These are phyloP conservation scores for Amanita muscaria DNA, from an alignment of 768 basidiomycete genomes.

Conservation along the genomic window DNA sequence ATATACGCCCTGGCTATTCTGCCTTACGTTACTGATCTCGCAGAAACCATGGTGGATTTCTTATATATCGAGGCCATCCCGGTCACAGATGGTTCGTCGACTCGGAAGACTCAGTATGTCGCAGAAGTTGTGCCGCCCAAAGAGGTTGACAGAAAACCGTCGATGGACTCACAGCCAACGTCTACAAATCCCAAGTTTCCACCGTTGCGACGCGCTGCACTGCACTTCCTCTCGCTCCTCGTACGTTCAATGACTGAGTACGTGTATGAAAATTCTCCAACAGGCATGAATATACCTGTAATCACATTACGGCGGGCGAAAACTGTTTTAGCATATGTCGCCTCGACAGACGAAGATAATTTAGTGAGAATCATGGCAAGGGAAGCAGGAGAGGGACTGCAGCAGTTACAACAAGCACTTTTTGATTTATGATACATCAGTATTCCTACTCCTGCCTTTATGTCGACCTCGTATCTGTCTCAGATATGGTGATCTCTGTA, in stretches of 20 bases:
- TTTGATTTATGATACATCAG: slow-evolving; percentile 25
- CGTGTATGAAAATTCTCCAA: slow-evolving; percentile 34
- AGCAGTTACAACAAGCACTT: slow-evolving; percentile 39
- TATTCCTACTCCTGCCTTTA: slow-evolving; percentile 1
- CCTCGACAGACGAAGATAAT: slow-evolving; percentile 61
- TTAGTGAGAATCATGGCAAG: slow-evolving; percentile 69
- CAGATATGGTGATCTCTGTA: slow-evolving; percentile 52
- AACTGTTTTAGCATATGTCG: slow-evolving; percentile 60
- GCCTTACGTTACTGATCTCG: slow-evolving; percentile 53
- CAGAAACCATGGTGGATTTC: slow-evolving; percentile 66
- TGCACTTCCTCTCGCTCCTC: slow-evolving; percentile 72
- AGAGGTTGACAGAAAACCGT: slow-evolving; percentile 16
- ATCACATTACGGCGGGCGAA: slow-evolving; percentile 39
- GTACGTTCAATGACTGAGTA: slow-evolving; percentile 51
- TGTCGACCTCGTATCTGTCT: slow-evolving; percentile 93
- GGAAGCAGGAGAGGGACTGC: slow-evolving; percentile 51
- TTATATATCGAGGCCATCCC: slow-evolving; percentile 54
- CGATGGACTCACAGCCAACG: slow-evolving; percentile 51
- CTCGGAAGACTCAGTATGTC: not conserved
- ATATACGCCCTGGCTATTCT: slow-evolving; percentile 55
- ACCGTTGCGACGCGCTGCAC: slow-evolving; percentile 72
- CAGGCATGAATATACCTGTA: slow-evolving; percentile 23
- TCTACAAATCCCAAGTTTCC: slow-evolving; percentile 59
- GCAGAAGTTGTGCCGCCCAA: not conserved
- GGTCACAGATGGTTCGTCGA: slow-evolving; percentile 8